Evolutionary conservation across 805 yeast species (phyloP), one percentile per base, ranked within the genome.

Genomic region (Teunomyces aglyptinius): DNA sequence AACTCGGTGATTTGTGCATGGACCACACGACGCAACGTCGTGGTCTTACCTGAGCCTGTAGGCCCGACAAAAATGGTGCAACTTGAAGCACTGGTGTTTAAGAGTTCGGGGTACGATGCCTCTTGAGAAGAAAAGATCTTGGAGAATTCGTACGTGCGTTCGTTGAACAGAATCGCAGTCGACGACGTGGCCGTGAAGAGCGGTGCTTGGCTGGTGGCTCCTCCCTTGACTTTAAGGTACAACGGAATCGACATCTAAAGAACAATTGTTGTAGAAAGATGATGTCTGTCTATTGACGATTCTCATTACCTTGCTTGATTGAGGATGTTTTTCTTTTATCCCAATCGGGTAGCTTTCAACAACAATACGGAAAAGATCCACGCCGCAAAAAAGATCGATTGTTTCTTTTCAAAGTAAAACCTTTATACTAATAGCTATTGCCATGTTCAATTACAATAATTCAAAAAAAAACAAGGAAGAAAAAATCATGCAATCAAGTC

Each of bases 31-130:
- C 48, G 47, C 24, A 66, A 45, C 6, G 62, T 55, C 34, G 68
- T 62, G 13, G 71, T 65, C 48, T 67, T 67, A 11, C 71, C 71
- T 35, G 65, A 55, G 7, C 64, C 65, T 5, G 65, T 62, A 5
- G 68, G 68, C 1, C 67, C 68, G 53, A 63, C 56, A 38, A 62
- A 54, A 7, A 61, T 48, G 7, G 44, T 43, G 44, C 60, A 56
- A 10, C 52, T 46, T 35, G 45, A 49, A 16, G 34, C 18, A 11
- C 33, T 41, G 18, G 38, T 34, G 19, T 55, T 44, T 40, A 45
- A 24, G 41, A 49, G 42, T 47, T 50, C 39, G 41, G 38, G 15
- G 51, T 46, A 36, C 8, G 39, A 20, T 7, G 39, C 39, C 22
- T 36, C 39, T 33, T 41, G 38, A 41, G 31, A 18, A 20, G 29